Evolutionary conservation across 306 rosid genomes (phyloP).

Genomic region (Sphenostylis stenocarpa): DNA sequence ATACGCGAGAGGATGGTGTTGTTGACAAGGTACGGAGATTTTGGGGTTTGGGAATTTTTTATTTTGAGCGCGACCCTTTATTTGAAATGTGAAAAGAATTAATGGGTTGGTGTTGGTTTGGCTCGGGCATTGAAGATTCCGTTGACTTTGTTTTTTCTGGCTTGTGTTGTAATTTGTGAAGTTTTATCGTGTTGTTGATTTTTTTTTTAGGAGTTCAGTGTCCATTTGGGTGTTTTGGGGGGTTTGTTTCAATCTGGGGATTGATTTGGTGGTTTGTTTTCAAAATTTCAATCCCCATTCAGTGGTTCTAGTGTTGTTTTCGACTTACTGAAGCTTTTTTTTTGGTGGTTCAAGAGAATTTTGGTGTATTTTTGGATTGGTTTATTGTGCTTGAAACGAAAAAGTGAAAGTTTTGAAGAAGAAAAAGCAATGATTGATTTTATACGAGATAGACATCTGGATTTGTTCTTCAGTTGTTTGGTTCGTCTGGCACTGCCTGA

Average conservation of each 20-base stretch:
- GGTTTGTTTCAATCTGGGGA: conserved; percentile 18
- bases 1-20: conserved; percentile 35
- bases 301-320: conserved; percentile 19
- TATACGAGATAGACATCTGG: neutral
- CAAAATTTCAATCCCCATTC: neutral
- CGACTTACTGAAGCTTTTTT: neutral
- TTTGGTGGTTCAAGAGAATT: conserved; percentile 17
- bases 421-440: neutral
- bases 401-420: conserved; percentile 4
- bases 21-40: conserved; percentile 25
- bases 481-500: neutral
- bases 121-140: conserved; percentile 28
- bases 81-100: conserved; percentile 3
- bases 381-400: neutral
- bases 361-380: neutral
- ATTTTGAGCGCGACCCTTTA: conserved; percentile 33
- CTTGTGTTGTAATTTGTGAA: neutral
- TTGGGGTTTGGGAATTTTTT: neutral
- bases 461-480: conserved; percentile 26
- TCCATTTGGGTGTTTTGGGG: conserved; percentile 5
- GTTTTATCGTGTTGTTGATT: neutral
- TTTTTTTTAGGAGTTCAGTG: neutral
- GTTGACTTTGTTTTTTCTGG: conserved; percentile 31
- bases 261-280: neutral
- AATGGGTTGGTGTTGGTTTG: conserved; percentile 31